Percentiles rank a stretch among this genome's conserved stretches.
Evolutionary conservation across 2,329 filamentous ascomycete species (phyloP).

Genomic region (Neonectria coccinea): DNA sequence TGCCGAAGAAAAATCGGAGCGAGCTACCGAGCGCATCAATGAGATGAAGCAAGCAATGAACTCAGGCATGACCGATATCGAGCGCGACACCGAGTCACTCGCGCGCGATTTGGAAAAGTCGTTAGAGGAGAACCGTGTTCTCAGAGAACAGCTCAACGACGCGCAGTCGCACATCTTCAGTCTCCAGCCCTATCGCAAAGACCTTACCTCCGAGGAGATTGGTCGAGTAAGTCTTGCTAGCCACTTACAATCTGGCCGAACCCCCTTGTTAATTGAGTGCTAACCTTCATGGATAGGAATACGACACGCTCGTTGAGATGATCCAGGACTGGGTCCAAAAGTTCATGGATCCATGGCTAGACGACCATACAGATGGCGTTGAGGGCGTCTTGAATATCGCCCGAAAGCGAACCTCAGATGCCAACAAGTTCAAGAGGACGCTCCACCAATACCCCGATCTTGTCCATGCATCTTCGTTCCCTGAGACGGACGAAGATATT

Average conservation of each 20-base stretch:
- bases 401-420: conserved; percentile 43
- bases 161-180: conserved; percentile 56
- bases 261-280: not conserved
- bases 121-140: conserved; percentile 42
- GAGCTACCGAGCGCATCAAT: conserved; percentile 40
- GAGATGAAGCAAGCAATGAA: conserved; percentile 43
- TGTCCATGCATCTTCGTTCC: conserved; percentile 47
- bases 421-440: conserved; percentile 42
- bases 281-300: conserved; percentile 48
- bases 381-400: conserved; percentile 38
- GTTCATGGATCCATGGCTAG: conserved; percentile 49
- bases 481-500: conserved; percentile 55
- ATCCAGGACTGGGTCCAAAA: conserved; percentile 53
- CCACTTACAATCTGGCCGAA: not conserved
- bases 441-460: conserved; percentile 50
- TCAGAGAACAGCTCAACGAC: conserved; percentile 50
- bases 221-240: conserved; percentile 46
- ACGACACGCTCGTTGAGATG: conserved; percentile 49
- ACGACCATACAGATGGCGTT: conserved; percentile 42
- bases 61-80: conserved; percentile 39
- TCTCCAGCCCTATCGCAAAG: conserved; percentile 55
- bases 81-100: conserved; percentile 41
- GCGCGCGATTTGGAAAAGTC: conserved; percentile 39
- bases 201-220: conserved; percentile 53
- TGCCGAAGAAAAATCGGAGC: conserved; percentile 47